Conservation (phyloP, 192 early-diverging fungal species). For the Powellomyces hirtus region DNA sequence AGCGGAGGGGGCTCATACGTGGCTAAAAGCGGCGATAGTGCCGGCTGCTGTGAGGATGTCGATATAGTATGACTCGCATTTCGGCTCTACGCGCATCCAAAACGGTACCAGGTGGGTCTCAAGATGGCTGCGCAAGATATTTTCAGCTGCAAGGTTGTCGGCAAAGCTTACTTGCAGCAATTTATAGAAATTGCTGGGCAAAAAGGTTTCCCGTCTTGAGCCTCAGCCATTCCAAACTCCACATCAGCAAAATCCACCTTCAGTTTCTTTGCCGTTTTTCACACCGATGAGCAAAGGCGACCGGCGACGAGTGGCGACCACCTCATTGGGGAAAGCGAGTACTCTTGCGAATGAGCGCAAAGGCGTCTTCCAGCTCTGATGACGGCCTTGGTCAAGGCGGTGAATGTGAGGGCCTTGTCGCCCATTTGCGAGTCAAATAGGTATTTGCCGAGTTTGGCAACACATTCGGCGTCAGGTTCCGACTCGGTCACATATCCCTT, state of each 20-base stretch:
- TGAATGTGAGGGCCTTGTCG: conserved; percentile 43
- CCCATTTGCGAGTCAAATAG: conserved; percentile 55
- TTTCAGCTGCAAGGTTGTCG: no score
- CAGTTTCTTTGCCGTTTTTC: conserved; percentile 54
- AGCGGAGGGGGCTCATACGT: no score
- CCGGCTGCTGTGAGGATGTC: no score
- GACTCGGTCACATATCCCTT: conserved; percentile 80
- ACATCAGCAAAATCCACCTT: conserved; percentile 67
- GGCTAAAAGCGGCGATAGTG: no score
- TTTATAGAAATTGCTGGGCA: no score
- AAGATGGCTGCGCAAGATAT: no score
- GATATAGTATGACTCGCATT: no score
- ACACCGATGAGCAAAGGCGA: conserved; percentile 65
- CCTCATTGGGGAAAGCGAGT: conserved; percentile 58
- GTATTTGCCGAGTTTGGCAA: conserved; percentile 66
- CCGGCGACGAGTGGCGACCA: conserved; percentile 57
- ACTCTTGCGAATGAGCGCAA: conserved; percentile 60
- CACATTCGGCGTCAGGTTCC: conserved; percentile 64
- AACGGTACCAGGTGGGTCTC: no score
- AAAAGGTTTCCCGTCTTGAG: no score
- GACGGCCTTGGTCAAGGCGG: conserved; percentile 56
- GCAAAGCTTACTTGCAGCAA: no score
- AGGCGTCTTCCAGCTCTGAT: conserved; percentile 64
- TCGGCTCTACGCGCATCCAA: no score
- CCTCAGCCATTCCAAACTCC: conserved; percentile 38